These are phyloP conservation scores for Arthrobotrys conoides DNA, from an alignment of 2,329 filamentous ascomycete species.

Conservation along the genomic window DNA sequence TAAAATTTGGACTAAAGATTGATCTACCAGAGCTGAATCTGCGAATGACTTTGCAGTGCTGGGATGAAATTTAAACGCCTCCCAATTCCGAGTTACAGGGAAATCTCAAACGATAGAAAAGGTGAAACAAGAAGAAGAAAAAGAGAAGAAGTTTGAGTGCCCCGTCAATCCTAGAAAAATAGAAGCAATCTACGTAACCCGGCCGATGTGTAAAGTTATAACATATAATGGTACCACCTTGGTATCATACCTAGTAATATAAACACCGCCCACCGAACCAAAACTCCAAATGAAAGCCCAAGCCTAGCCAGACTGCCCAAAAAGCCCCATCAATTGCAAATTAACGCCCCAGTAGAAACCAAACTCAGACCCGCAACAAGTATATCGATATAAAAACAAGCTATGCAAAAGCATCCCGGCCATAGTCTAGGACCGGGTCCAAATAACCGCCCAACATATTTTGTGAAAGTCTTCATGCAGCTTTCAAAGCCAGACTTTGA, in stretches of 20 bases:
- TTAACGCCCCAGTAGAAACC: neutral
- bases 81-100: too few relatives aligned
- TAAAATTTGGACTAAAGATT: too few relatives aligned
- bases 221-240: neutral
- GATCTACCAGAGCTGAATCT: too few relatives aligned
- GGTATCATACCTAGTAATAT: conserved; percentile 1
- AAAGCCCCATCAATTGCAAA: neutral
- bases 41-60: too few relatives aligned
- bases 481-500: too few relatives aligned
- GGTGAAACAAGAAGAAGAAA: too few relatives aligned
- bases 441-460: conserved; percentile 1
- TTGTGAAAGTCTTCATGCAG: too few relatives aligned
- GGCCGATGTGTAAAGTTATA: neutral
- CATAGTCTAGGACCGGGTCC: neutral
- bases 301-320: neutral
- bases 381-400: neutral
- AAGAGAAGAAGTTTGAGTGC: too few relatives aligned
- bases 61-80: too few relatives aligned
- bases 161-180: too few relatives aligned
- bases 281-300: neutral
- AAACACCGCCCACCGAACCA: neutral
- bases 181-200: too few relatives aligned
- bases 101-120: too few relatives aligned
- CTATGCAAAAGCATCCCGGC: neutral
- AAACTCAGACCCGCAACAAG: neutral